Evolutionary conservation across 148 eudicot species (phyloP), one percentile per base, ranked within the genome.

Genomic region (Silene conica): DNA sequence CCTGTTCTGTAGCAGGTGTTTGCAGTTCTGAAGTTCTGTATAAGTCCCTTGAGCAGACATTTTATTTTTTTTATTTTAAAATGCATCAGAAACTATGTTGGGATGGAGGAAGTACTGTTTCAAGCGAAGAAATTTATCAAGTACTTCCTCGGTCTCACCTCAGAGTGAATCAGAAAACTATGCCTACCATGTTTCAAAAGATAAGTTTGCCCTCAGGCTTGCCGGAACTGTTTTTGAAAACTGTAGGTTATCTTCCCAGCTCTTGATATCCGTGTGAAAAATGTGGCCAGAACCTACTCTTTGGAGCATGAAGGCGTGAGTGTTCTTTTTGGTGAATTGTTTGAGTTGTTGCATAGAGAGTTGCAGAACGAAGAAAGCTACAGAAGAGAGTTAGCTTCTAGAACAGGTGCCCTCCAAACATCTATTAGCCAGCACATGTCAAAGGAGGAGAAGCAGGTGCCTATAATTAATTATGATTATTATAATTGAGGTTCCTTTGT

Each of bases 401-500:
- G 98, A 77, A 87, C 96, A 3, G 93, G 96, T 52, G 98, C 97
- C 31, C 92, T 95, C 64, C 89, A 87, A 82, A 95, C 98, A 70
- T 92, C 97, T 76, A 89, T 95, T 73, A 85, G 87, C 81, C 97
- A 95, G 83, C 98, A 95, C 83, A 92, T 95, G 99, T 90, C 96
- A 57, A 95, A 92, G 89, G 97, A 95, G 80, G 99, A 95, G 80
- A 92, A 95, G 74, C 99, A 95, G 96, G 97, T 91, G 65, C 45
- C 63, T 5, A 45, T 50, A 7, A 0, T 50, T 50, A 50, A 15
- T 50, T 50, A 50, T 14, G 8, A 15, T 50, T 50, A 48, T 31
- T 63, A 7, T 52, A 0, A 10, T 69, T 69, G 20, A 3, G 60
- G 43, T 38, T 69, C 21, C 23, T 25, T 16, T 69, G 60, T 34